Evolutionary conservation across 1,284 basidiomycete species (phyloP).

Genomic region (Austroboletus novae-zelandiae): DNA sequence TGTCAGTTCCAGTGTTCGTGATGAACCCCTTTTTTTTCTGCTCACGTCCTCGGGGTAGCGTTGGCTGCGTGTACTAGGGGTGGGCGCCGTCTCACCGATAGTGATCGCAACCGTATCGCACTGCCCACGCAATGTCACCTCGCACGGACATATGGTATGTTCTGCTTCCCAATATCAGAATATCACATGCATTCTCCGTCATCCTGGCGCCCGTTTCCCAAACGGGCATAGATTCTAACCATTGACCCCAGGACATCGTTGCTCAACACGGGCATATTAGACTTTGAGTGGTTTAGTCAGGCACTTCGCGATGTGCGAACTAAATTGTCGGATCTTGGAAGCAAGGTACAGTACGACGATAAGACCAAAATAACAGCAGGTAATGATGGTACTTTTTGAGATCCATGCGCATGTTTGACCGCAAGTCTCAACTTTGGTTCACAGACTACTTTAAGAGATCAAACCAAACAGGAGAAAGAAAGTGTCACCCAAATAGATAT

Average conservation of each 20-base stretch:
- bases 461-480: background rate
- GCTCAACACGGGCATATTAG: conserved; percentile 4
- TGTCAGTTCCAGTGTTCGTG: background rate
- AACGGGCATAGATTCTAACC: background rate
- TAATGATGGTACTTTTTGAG: background rate
- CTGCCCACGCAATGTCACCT: background rate
- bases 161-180: background rate
- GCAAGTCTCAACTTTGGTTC: background rate
- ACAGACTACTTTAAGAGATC: background rate
- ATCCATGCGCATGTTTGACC: background rate
- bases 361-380: conserved; percentile 1
- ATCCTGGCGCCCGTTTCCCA: background rate
- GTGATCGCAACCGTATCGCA: background rate
- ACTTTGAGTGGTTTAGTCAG: background rate
- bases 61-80: background rate
- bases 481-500: background rate
- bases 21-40: background rate
- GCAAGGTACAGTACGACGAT: background rate
- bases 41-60: background rate
- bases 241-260: background rate
- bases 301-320: background rate
- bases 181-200: background rate
- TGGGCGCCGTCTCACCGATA: too few species aligned
- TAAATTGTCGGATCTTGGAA: background rate
- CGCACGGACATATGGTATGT: background rate